These are phyloP conservation scores for Paraleonurus japonicus DNA, from an alignment of 257 asterid genomes.

Conservation along the genomic window DNA sequence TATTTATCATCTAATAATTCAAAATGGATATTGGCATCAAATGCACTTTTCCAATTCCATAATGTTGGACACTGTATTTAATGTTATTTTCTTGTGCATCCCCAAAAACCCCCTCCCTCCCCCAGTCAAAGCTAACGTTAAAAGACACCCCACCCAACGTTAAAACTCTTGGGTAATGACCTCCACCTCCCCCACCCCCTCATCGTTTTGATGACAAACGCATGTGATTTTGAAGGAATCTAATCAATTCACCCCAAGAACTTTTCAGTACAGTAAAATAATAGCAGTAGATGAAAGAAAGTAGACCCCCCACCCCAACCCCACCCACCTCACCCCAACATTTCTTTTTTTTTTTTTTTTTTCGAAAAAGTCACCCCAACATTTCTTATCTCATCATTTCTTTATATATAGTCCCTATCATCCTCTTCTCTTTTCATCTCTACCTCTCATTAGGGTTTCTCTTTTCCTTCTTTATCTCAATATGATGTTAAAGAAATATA, in stretches of 20 bases:
- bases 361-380: no score
- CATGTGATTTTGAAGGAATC: constrained; percentile 71
- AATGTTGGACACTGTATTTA: constrained; percentile 28
- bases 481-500: not conserved
- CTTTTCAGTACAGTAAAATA: constrained; percentile 29
- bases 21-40: constrained; percentile 23
- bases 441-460: constrained; percentile 25
- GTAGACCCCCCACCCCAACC: constrained; percentile 15
- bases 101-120: not conserved
- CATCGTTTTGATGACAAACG: constrained; percentile 44
- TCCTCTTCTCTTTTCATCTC: constrained; percentile 2
- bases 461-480: not conserved
- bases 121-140: constrained; percentile 26
- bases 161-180: not conserved
- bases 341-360: no score
- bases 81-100: constrained; percentile 13
- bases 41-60: constrained; percentile 42
- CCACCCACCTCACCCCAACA: not conserved
- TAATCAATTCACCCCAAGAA: constrained; percentile 40
- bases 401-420: constrained; percentile 37
- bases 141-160: not conserved
- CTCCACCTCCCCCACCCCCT: not conserved
- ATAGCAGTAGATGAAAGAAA: no score
- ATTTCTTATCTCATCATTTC: constrained; percentile 32
- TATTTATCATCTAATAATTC: not conserved